These are phyloP conservation scores for Talaromyces piceae DNA, from an alignment of 2,329 filamentous ascomycete species.

Conservation along the genomic window DNA sequence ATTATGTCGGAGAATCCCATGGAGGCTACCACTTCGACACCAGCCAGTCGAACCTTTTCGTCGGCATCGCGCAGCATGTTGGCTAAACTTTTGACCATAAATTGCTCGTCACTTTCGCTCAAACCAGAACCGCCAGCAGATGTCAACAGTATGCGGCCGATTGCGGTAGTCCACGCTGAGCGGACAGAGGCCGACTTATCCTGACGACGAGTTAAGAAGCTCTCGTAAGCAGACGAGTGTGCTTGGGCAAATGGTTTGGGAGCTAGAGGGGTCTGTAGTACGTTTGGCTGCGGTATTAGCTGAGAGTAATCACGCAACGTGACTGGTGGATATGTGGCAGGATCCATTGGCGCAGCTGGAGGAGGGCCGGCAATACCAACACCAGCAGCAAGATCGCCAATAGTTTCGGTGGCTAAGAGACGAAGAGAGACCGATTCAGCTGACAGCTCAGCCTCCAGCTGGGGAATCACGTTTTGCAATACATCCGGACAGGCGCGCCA, in stretches of 20 bases:
- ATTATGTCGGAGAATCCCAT: slow-evolving; percentile 78
- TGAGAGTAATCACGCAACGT: slow-evolving; percentile 40
- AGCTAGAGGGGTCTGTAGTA: slow-evolving; percentile 74
- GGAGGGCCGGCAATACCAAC: slow-evolving; percentile 88
- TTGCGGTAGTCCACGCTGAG: slow-evolving; percentile 75
- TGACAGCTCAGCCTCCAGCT: slow-evolving; percentile 83
- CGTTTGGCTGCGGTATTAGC: slow-evolving; percentile 46
- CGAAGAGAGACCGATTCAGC: slow-evolving; percentile 84
- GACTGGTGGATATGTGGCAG: slow-evolving; percentile 70
- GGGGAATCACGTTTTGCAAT: slow-evolving; percentile 85
- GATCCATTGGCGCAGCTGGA: slow-evolving; percentile 63
- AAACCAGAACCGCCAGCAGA: slow-evolving; percentile 85
- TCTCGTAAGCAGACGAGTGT: slow-evolving; percentile 70
- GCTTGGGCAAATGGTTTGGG: slow-evolving; percentile 84
- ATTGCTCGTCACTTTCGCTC: slow-evolving; percentile 70
- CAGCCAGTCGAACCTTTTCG: slow-evolving; percentile 81
- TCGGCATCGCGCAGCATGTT: slow-evolving; percentile 82
- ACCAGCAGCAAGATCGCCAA: slow-evolving; percentile 89
- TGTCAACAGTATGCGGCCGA: slow-evolving; percentile 81
- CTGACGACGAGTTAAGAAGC: slow-evolving; percentile 74
- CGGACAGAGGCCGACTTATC: slow-evolving; percentile 81
- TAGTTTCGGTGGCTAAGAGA: slow-evolving; percentile 80
- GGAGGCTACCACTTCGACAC: slow-evolving; percentile 73
- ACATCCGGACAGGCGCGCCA: slow-evolving; percentile 88
- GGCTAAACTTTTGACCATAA: slow-evolving; percentile 64